Evolutionary conservation across 345 rosid genomes (phyloP), one percentile per base, ranked within the genome.

Genomic region (Arabis alpina): DNA sequence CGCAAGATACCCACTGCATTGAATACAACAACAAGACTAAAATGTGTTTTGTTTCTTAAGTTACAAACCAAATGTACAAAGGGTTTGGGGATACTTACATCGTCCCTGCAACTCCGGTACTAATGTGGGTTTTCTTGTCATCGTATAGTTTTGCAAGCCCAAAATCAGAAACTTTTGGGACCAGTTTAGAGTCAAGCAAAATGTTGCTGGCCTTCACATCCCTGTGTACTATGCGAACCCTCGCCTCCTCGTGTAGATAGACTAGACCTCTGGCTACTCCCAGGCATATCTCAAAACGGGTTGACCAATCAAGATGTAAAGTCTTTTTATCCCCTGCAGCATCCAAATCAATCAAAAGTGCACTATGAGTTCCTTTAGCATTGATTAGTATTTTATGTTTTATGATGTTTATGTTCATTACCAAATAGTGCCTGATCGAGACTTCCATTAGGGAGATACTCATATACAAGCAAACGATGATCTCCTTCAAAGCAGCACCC

Each of bases 131-230:
- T 62, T 74, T 74, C 67, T 81, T 75, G 30, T 77, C 81, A 58
- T 77, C 77, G 6, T 81, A 77, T 3, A 81, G 70, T 41, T 71
- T 81, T 3, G 81, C 84, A 24, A 81, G 72, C 28, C 79, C 81
- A 62, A 81, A 81, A 70, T 81, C 81, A 51, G 84, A 81, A 19
- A 81, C 74, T 58, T 81, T 81, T 11, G 84, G 81, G 54, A 57
- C 58, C 13, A 77, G 37, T 77, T 77, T 64, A 66, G 42, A 83
- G 79, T 40, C 87, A 8, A 85, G 86, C 37, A 87, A 70, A 65
- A 81, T 87, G 60, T 87, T 85, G 34, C 85, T 85, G 36, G 86
- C 79, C 69, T 87, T 85, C 57, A 85, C 86, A 79, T 87, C 92
- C 44, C 89, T 75, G 39, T 87, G 86, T 6, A 87, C 86, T 25